Evolutionary conservation across 768 basidiomycete species (phyloP).

Genomic region (Candolleomyces eurysporus): DNA sequence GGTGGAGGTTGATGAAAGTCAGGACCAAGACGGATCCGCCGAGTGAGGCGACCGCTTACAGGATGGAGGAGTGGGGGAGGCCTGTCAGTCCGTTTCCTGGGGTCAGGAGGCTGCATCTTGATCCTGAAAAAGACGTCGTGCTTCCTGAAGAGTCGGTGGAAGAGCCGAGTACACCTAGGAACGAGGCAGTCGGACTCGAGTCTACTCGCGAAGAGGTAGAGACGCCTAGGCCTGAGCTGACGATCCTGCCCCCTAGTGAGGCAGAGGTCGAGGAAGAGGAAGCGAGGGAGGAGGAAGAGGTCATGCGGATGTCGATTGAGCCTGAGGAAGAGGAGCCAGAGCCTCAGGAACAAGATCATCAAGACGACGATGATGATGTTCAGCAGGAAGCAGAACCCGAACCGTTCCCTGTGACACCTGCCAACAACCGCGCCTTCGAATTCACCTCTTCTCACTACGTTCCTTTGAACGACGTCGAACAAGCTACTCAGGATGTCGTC

Average conservation of each 20-base stretch:
- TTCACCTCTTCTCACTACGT: not conserved
- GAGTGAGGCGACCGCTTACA: conserved; percentile 47
- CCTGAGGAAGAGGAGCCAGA: conserved; percentile 21
- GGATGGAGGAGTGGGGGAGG: conserved; percentile 62
- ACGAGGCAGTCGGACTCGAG: not conserved
- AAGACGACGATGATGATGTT: too few species aligned
- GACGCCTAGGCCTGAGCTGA: not conserved
- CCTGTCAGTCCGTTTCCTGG: conserved; percentile 68
- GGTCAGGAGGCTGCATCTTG: conserved; percentile 17
- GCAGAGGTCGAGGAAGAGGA: conserved; percentile 13
- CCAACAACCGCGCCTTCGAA: not conserved
- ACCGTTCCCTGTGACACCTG: not conserved
- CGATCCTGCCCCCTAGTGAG: not conserved
- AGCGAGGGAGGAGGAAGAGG: conserved; percentile 8
- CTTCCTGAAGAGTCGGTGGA: conserved; percentile 6
- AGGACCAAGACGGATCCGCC: conserved; percentile 68
- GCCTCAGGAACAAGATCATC: conserved; percentile 9
- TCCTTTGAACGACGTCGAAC: conserved; percentile 8
- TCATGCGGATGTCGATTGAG: conserved; percentile 3
- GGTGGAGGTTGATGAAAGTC: conserved; percentile 52
- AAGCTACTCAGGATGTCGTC: too few species aligned
- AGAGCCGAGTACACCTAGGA: conserved; percentile 1
- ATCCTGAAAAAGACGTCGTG: not conserved
- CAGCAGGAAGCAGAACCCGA: too few species aligned
- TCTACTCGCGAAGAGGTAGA: not conserved